These are phyloP conservation scores for Xylariaceae sp. DNA, from an alignment of 2,329 filamentous ascomycete species.

Conservation along the genomic window DNA sequence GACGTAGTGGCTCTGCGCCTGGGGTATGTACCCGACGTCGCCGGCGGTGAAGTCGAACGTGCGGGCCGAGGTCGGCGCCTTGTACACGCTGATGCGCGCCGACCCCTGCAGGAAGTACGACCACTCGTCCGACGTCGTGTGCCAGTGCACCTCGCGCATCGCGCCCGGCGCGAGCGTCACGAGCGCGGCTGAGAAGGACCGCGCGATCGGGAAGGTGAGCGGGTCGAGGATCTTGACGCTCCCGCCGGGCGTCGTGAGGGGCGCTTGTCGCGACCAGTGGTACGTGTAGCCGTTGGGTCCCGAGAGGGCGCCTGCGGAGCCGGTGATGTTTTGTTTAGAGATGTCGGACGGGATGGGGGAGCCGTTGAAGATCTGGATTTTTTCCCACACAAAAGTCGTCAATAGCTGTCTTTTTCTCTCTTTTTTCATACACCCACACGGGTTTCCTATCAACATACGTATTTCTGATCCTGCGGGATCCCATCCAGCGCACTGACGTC, in stretches of 20 bases:
- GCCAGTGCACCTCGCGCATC: conserved; percentile 61
- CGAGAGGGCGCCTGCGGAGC: conserved; percentile 38
- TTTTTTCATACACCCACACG: neutral
- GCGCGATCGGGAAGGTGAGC: conserved; percentile 50
- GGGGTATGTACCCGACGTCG: conserved; percentile 55
- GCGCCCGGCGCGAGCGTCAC: conserved; percentile 57
- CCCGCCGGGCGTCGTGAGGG: conserved; percentile 49
- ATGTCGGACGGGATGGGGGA: conserved; percentile 42
- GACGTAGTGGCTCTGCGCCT: conserved; percentile 51
- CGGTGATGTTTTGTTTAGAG: conserved; percentile 42
- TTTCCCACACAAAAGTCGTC: too few relatives aligned
- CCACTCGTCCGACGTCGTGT: conserved; percentile 56
- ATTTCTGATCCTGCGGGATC: conserved; percentile 42
- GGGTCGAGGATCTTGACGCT: conserved; percentile 56
- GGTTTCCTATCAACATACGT: conserved; percentile 24
- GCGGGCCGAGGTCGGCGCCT: conserved; percentile 42
- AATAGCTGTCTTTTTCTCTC: neutral
- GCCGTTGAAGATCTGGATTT: conserved; percentile 47
- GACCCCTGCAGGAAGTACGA: conserved; percentile 53
- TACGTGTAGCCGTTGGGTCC: conserved; percentile 40
- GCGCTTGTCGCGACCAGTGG: conserved; percentile 46
- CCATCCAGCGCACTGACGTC: conserved; percentile 43
- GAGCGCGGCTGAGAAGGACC: conserved; percentile 49
- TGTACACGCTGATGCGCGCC: conserved; percentile 51
- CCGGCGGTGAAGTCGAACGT: conserved; percentile 57